Evolutionary conservation across 2,329 filamentous ascomycete genomes (phyloP).

Genomic region (Fusarium scirpi): DNA sequence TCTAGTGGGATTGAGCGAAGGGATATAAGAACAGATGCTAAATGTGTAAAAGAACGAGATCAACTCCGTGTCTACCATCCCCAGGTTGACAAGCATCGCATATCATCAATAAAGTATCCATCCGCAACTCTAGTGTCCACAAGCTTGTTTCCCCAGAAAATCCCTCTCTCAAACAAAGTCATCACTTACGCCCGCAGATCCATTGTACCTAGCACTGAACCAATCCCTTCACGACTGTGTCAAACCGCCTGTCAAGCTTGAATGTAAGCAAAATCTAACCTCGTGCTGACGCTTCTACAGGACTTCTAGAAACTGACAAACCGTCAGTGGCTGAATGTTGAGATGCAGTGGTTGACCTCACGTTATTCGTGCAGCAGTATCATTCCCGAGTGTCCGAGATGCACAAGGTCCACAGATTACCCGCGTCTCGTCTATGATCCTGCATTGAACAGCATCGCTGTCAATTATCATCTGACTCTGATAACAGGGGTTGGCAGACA

Average conservation of each 20-base stretch:
- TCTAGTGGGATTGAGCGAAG: neutral
- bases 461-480: neutral
- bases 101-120: conserved; percentile 19
- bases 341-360: neutral
- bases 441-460: neutral
- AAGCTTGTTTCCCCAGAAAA: conserved; percentile 39
- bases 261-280: conserved; percentile 8
- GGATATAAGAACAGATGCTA: neutral
- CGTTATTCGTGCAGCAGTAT: neutral
- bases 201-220: neutral
- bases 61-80: neutral
- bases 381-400: conserved; percentile 9
- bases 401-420: neutral
- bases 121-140: conserved; percentile 13
- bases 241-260: conserved; percentile 12
- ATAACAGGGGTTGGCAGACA: neutral
- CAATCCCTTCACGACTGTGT: neutral
- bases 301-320: conserved; percentile 22
- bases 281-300: conserved; percentile 15
- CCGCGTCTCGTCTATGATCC: neutral
- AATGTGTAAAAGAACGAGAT: neutral
- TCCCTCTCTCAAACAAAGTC: conserved; percentile 1
- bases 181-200: conserved; percentile 28
- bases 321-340: neutral
- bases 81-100: neutral